Percentiles rank a stretch among this genome's conserved stretches.
These are phyloP conservation scores for Fragaria ananassa DNA, from an alignment of 306 rosid genomes.

Conservation along the genomic window DNA sequence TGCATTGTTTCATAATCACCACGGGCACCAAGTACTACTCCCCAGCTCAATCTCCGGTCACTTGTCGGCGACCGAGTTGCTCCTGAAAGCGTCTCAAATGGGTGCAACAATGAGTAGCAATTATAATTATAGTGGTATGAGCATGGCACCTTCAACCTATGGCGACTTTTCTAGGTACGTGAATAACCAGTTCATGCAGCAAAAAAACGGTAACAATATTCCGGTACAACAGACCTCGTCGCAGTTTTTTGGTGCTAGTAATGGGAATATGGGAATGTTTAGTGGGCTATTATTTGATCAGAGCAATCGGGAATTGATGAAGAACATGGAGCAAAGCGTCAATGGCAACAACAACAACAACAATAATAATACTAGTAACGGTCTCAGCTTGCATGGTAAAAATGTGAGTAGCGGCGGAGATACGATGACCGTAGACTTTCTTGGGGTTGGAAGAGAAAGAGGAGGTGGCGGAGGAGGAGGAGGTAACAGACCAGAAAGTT, in stretches of 20 bases:
- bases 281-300: slow-evolving; percentile 53
- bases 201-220: slow-evolving; percentile 7
- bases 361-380: not conserved
- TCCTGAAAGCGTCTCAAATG: slow-evolving; percentile 88
- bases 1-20: not conserved
- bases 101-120: slow-evolving; percentile 49
- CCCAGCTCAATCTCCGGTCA: slow-evolving; percentile 34
- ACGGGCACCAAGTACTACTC: slow-evolving; percentile 21
- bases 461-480: slow-evolving; percentile 25
- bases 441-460: slow-evolving; percentile 54
- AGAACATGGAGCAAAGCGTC: slow-evolving; percentile 37
- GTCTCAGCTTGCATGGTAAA: slow-evolving; percentile 13
- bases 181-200: slow-evolving; percentile 40
- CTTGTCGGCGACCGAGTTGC: slow-evolving; percentile 76
- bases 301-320: slow-evolving; percentile 25
- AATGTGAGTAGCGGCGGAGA: slow-evolving; percentile 45
- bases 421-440: slow-evolving; percentile 67
- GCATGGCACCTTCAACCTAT: slow-evolving; percentile 48
- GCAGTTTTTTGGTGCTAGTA: slow-evolving; percentile 18
- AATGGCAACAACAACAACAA: not conserved
- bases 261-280: slow-evolving; percentile 45
- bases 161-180: slow-evolving; percentile 21
- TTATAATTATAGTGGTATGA: slow-evolving; percentile 1
- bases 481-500: slow-evolving; percentile 27
- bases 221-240: slow-evolving; percentile 27